These are phyloP conservation scores for Collybia sordida DNA, from an alignment of 768 basidiomycete species.

Conservation along the genomic window DNA sequence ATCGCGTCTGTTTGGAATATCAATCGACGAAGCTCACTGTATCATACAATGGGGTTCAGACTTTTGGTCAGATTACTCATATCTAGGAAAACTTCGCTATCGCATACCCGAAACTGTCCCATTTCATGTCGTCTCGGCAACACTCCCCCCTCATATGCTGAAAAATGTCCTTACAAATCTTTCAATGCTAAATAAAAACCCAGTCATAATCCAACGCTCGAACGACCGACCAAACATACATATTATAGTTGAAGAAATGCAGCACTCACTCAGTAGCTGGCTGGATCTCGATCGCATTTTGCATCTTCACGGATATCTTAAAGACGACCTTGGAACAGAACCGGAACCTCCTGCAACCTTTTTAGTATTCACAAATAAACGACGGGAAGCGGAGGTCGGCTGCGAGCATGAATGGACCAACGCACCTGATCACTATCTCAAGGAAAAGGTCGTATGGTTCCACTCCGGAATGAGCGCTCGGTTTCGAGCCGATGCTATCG, in stretches of 20 bases:
- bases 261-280: too few species aligned
- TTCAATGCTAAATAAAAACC: slow-evolving; percentile 5
- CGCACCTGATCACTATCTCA: slow-evolving; percentile 1
- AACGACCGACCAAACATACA: slow-evolving; percentile 8
- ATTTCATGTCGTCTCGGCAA: too few species aligned
- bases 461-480: too few species aligned
- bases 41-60: slow-evolving; percentile 34
- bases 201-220: slow-evolving; percentile 4
- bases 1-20: slow-evolving; percentile 22
- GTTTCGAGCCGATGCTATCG: slow-evolving; percentile 8
- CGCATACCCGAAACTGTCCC: too few species aligned
- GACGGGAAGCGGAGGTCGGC: not conserved
- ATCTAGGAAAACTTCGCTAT: too few species aligned
- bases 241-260: slow-evolving; percentile 1
- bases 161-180: too few species aligned
- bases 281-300: slow-evolving; percentile 3
- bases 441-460: slow-evolving; percentile 13
- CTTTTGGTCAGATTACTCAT: too few species aligned
- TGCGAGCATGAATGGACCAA: not conserved
- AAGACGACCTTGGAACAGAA: too few species aligned
- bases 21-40: slow-evolving; percentile 36
- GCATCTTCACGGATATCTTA: not conserved
- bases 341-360: not conserved
- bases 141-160: too few species aligned
- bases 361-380: slow-evolving; percentile 5